A percentile compares a stretch with the other conserved stretches of the same genome.
Evolutionary conservation across 768 basidiomycete species (phyloP).

Genomic region (Porpolomopsis calyptriformis): DNA sequence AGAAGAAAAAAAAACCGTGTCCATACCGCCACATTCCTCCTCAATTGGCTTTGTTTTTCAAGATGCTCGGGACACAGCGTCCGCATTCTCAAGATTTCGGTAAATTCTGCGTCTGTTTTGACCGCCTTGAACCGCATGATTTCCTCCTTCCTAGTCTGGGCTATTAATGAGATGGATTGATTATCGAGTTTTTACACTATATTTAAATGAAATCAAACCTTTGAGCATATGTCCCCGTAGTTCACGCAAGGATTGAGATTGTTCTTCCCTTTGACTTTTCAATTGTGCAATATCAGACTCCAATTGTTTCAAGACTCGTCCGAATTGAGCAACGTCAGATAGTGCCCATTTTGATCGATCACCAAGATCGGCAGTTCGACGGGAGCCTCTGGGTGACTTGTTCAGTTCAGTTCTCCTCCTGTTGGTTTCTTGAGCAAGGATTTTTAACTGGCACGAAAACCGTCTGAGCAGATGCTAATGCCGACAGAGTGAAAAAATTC

Average conservation of each 20-base stretch:
- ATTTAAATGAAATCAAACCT: conserved; percentile 29
- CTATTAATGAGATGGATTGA: conserved; percentile 28
- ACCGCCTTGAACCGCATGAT: conserved; percentile 71
- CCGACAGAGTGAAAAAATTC: conserved; percentile 14
- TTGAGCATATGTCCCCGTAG: conserved; percentile 58
- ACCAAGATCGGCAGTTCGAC: conserved; percentile 35
- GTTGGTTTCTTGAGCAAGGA: conserved; percentile 28
- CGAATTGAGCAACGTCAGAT: conserved; percentile 42
- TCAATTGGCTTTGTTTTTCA: conserved; percentile 69
- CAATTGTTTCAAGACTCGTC: conserved; percentile 35
- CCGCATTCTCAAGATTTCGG: conserved; percentile 58
- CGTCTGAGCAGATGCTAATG: conserved; percentile 2
- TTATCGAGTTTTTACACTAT: not conserved
- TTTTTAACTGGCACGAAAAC: conserved; percentile 29
- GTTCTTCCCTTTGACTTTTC: conserved; percentile 30
- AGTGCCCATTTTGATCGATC: conserved; percentile 43
- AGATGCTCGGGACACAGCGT: conserved; percentile 84
- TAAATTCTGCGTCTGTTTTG: conserved; percentile 67
- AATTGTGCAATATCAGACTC: conserved; percentile 43
- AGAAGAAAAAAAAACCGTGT: conserved; percentile 15
- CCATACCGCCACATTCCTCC: conserved; percentile 56
- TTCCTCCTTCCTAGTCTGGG: conserved; percentile 74
- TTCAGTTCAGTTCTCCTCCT: conserved; percentile 26
- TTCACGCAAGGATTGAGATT: conserved; percentile 38
- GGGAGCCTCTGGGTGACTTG: conserved; percentile 29